Conservation (phyloP, 345 rosid genomes). For the Eucalyptus polyanthemos region DNA sequence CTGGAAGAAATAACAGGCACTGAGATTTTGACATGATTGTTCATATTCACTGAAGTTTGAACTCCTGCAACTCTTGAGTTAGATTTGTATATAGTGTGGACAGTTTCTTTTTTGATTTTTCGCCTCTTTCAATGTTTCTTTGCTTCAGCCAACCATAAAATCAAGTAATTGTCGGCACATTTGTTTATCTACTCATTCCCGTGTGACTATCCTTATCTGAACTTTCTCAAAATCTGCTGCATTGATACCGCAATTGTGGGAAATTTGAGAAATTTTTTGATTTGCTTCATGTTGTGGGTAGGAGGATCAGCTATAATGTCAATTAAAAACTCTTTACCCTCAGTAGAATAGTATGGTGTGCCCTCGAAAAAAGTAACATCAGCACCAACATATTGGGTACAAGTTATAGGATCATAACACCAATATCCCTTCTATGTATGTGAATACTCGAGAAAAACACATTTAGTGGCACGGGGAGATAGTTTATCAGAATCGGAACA, state of each 20-base stretch:
- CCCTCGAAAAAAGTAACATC: too few relatives aligned
- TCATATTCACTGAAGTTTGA: not conserved
- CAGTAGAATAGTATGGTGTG: too few relatives aligned
- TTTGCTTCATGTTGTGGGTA: not conserved
- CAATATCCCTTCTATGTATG: too few relatives aligned
- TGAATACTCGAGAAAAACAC: too few relatives aligned
- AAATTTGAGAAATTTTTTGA: not conserved
- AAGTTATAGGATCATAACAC: too few relatives aligned
- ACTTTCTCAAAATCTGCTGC: not conserved
- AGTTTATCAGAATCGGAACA: accelerated
- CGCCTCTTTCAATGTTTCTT: not conserved
- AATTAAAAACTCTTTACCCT: too few relatives aligned
- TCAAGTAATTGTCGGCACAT: not conserved
- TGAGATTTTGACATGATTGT: not conserved
- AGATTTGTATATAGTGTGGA: not conserved
- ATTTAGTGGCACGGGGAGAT: too few relatives aligned
- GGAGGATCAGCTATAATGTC: too few relatives aligned
- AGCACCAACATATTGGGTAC: too few relatives aligned
- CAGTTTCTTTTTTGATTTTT: not conserved
- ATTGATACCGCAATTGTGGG: not conserved
- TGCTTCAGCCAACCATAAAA: not conserved
- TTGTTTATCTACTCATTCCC: not conserved
- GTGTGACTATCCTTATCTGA: not conserved
- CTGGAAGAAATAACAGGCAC: not conserved
- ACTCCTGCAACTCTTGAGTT: not conserved